Evolutionary conservation across 2,329 filamentous ascomycete species (phyloP).

Genomic region (Lasiodiplodia theobromae): DNA sequence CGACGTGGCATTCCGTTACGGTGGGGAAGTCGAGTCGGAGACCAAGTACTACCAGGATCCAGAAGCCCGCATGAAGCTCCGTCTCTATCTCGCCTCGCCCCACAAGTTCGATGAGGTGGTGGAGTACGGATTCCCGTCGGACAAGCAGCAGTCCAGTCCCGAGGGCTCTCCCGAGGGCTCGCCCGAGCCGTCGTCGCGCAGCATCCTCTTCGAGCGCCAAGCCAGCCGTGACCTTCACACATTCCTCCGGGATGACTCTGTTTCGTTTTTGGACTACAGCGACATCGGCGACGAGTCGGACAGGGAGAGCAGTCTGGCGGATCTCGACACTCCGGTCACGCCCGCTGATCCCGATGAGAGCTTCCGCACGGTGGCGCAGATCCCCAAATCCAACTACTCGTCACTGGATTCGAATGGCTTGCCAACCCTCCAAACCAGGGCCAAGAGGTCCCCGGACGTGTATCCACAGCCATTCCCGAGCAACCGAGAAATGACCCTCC

Average conservation of each 20-base stretch:
- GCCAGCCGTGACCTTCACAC: slow-evolving; percentile 62
- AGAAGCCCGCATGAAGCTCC: slow-evolving; percentile 83
- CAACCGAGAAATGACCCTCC: slow-evolving; percentile 89
- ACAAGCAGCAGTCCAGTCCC: slow-evolving; percentile 8
- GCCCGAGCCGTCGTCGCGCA: slow-evolving; percentile 12
- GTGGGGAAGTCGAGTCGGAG: slow-evolving; percentile 63
- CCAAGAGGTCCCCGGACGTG: slow-evolving; percentile 30
- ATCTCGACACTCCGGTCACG: slow-evolving; percentile 44
- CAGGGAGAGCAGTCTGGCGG: slow-evolving; percentile 36
- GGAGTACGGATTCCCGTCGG: slow-evolving; percentile 87
- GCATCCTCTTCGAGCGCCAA: slow-evolving; percentile 43
- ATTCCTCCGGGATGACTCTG: slow-evolving; percentile 65
- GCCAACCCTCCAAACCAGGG: slow-evolving; percentile 36
- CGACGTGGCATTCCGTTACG: slow-evolving; percentile 37
- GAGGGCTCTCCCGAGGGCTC: slow-evolving; percentile 22
- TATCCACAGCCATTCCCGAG: slow-evolving; percentile 54
- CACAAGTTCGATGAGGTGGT: slow-evolving; percentile 96
- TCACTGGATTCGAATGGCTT: slow-evolving; percentile 42
- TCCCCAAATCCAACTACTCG: slow-evolving; percentile 42
- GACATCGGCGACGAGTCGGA: slow-evolving; percentile 38
- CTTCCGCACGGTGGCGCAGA: slow-evolving; percentile 42
- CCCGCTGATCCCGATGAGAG: slow-evolving; percentile 45
- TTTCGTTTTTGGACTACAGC: slow-evolving; percentile 49
- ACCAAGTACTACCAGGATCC: slow-evolving; percentile 90
- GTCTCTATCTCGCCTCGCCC: slow-evolving; percentile 84